Conservation (phyloP, 2,329 filamentous ascomycete species). For the Fusarium sp. region DNA sequence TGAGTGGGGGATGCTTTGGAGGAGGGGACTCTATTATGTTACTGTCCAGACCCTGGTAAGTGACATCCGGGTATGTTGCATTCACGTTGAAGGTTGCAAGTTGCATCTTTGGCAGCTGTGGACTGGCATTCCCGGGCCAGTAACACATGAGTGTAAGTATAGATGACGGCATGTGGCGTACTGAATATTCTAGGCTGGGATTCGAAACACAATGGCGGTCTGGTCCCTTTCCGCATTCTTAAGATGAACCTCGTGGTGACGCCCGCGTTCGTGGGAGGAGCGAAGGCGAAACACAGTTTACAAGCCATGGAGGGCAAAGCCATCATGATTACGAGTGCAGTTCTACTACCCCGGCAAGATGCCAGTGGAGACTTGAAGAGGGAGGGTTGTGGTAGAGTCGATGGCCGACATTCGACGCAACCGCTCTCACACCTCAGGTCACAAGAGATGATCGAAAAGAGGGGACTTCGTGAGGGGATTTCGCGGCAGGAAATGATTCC, state of each 20-base stretch:
- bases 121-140: conserved; percentile 8
- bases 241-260: not conserved
- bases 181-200: conserved; percentile 12
- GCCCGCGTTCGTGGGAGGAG: not conserved
- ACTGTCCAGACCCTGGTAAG: conserved; percentile 5
- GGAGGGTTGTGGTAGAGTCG: not conserved
- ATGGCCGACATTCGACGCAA: conserved; percentile 17
- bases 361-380: not conserved
- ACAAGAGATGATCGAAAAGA: conserved; percentile 5
- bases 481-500: not conserved
- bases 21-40: conserved; percentile 14
- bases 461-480: not conserved
- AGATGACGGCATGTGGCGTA: conserved; percentile 28
- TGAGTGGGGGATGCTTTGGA: conserved; percentile 1
- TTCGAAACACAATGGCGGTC: conserved; percentile 9
- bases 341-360: not conserved
- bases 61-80: conserved; percentile 13
- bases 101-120: conserved; percentile 1
- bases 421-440: conserved; percentile 8
- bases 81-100: conserved; percentile 23
- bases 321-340: not conserved
- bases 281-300: not conserved
- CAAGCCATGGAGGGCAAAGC: not conserved
- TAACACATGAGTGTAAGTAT: not conserved
- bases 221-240: not conserved